Percentiles rank a stretch among this genome's conserved stretches.
Conservation (phyloP, 306 rosid species). For the Casuarina equisetifolia region DNA sequence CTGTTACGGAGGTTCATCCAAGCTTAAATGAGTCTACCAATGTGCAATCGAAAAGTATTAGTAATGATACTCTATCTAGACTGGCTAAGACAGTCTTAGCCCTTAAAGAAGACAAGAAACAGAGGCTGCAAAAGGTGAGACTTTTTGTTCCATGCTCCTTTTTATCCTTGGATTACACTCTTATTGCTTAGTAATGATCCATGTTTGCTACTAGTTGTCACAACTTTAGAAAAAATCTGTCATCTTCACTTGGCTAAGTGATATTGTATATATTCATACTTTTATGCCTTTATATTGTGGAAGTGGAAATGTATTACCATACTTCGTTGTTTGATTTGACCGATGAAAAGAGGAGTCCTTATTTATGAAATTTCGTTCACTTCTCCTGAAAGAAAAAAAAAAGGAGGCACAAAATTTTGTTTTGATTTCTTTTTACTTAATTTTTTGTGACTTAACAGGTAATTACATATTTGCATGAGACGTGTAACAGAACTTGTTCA, state of each 20-base stretch:
- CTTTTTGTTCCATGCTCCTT: neutral
- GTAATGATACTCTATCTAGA: slow-evolving; percentile 85
- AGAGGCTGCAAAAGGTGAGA: slow-evolving; percentile 71
- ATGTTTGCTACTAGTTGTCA: neutral
- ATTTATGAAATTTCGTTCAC: too few relatives aligned
- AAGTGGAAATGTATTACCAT: too few relatives aligned
- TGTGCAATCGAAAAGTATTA: slow-evolving; percentile 92
- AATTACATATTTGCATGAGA: neutral
- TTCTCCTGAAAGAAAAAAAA: too few relatives aligned
- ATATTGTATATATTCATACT: neutral
- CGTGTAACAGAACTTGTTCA: neutral
- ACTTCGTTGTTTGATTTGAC: too few relatives aligned
- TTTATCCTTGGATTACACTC: slow-evolving; percentile 6
- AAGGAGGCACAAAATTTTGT: too few relatives aligned
- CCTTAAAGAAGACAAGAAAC: slow-evolving; percentile 73
- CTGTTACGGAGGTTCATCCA: slow-evolving; percentile 97
- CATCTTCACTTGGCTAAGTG: neutral
- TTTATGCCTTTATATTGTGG: too few relatives aligned
- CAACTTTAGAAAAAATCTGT: neutral
- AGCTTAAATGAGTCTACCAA: slow-evolving; percentile 90
- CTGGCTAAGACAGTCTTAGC: slow-evolving; percentile 77
- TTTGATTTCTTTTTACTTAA: neutral
- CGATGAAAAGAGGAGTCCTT: too few relatives aligned
- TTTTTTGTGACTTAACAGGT: neutral
- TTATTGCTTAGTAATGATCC: neutral